Percentiles rank a stretch among this genome's conserved stretches.
phyloP scores from a whole-genome alignment of 2,329 filamentous ascomycete genomes.

The Tolypocladium nubicola region DNA sequence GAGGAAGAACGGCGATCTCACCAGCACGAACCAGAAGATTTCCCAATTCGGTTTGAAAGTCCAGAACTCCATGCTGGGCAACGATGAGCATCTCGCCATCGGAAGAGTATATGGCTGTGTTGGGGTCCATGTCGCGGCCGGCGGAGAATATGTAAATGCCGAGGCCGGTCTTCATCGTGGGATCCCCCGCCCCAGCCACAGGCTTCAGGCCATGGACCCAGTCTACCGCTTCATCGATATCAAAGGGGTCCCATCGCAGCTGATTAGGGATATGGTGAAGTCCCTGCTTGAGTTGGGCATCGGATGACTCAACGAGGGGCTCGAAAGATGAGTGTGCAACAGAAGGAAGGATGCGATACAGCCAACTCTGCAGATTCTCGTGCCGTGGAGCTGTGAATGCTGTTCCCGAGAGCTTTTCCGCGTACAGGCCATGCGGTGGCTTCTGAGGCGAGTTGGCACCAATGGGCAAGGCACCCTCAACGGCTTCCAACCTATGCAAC shows the following conservation, averaged over 20 bases:
- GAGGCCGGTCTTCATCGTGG: constrained; percentile 68
- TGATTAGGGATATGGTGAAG: constrained; percentile 54
- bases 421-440: constrained; percentile 66
- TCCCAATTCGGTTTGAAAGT: constrained; percentile 70
- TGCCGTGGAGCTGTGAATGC: constrained; percentile 56
- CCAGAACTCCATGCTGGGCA: constrained; percentile 60
- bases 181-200: constrained; percentile 71
- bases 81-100: constrained; percentile 74
- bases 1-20: constrained; percentile 67
- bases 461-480: constrained; percentile 62
- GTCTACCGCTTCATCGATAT: constrained; percentile 50
- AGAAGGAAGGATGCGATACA: constrained; percentile 59
- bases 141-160: constrained; percentile 75
- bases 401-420: constrained; percentile 67
- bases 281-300: neutral
- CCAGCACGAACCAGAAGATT: constrained; percentile 62
- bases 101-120: constrained; percentile 71
- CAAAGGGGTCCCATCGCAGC: constrained; percentile 72
- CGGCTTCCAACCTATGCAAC: constrained; percentile 56
- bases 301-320: constrained; percentile 23
- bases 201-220: constrained; percentile 53
- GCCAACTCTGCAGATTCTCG: constrained; percentile 61
- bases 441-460: constrained; percentile 78
- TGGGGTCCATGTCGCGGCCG: constrained; percentile 64
- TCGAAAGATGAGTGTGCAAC: constrained; percentile 48